Conservation (phyloP, 2,329 filamentous ascomycete species). For the Colletotrichum sp. region DNA sequence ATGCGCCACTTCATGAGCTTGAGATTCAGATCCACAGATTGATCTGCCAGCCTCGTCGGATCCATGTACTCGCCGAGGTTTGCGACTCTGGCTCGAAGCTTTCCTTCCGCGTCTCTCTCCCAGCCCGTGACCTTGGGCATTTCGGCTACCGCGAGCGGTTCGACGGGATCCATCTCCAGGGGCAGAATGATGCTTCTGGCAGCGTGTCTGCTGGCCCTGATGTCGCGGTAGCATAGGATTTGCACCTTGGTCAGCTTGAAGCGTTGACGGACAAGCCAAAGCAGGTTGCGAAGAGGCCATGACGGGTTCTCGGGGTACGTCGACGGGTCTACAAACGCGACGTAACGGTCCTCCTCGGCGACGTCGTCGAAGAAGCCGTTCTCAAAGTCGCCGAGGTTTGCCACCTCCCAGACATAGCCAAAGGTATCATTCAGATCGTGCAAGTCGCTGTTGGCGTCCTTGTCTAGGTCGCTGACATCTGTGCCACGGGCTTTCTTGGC, state of each 20-base stretch:
- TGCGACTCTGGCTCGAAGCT: constrained; percentile 77
- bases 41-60: constrained; percentile 83
- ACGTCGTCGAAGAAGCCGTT: constrained; percentile 83
- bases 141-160: constrained; percentile 47
- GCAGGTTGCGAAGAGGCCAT: constrained; percentile 90
- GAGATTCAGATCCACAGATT: constrained; percentile 93
- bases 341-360: constrained; percentile 75
- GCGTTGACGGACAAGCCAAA: constrained; percentile 82
- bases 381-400: constrained; percentile 79
- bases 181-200: constrained; percentile 81
- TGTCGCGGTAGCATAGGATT: constrained; percentile 89
- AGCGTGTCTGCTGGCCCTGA: constrained; percentile 77
- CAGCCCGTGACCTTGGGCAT: constrained; percentile 95
- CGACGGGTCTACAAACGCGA: constrained; percentile 91
- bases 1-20: constrained; percentile 99
- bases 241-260: constrained; percentile 81
- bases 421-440: constrained; percentile 21
- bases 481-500: constrained; percentile 71
- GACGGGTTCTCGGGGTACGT: constrained; percentile 87
- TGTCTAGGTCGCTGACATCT: constrained; percentile 22
- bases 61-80: constrained; percentile 95
- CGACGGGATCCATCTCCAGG: constrained; percentile 59
- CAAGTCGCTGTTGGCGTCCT: constrained; percentile 20
- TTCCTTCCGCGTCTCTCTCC: constrained; percentile 84
- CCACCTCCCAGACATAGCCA: constrained; percentile 78